Percentiles rank a stretch among this genome's conserved stretches.
Conservation (phyloP, 2,329 filamentous ascomycete species). For the Cytospora chrysosperma region DNA sequence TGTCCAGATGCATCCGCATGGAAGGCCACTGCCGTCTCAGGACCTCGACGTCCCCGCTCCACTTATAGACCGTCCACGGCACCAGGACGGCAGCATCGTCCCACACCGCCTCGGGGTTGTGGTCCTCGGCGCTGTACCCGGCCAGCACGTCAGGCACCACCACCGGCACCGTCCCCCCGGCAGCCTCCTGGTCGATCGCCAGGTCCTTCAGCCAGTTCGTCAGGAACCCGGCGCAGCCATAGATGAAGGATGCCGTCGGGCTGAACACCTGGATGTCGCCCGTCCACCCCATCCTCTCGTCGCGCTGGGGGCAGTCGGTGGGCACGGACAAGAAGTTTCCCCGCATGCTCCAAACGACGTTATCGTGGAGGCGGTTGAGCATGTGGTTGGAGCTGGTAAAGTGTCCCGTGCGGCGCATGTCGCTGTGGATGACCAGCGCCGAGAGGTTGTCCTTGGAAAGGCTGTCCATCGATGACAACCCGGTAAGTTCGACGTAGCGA, state of each 20-base stretch:
- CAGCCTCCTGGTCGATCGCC: constrained; percentile 34
- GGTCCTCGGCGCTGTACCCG: constrained; percentile 19
- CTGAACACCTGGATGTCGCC: constrained; percentile 51
- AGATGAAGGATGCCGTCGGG: constrained; percentile 53
- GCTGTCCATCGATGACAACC: constrained; percentile 36
- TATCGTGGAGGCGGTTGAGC: constrained; percentile 54
- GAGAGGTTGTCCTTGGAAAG: constrained; percentile 25
- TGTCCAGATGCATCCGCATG: constrained; percentile 34
- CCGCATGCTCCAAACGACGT: constrained; percentile 56
- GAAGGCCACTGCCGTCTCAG: constrained; percentile 31
- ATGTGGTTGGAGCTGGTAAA: constrained; percentile 52
- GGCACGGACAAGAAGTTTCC: constrained; percentile 59
- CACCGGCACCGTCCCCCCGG: constrained; percentile 35
- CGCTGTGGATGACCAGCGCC: constrained; percentile 46
- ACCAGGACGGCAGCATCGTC: constrained; percentile 34
- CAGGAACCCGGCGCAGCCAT: constrained; percentile 51
- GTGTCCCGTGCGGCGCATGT: constrained; percentile 49
- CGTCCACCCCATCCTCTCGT: constrained; percentile 55
- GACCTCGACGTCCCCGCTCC: constrained; percentile 32
- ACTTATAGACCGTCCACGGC: constrained; percentile 34
- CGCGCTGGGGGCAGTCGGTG: constrained; percentile 57
- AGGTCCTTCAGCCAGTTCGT: constrained; percentile 50
- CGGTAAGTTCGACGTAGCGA: constrained; percentile 48
- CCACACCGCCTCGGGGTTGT: constrained; percentile 34
- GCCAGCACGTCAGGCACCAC: constrained; percentile 34